Base-by-base conservation (phyloP, 2,329 filamentous ascomycete species). In the Ophiostoma angusticollis region DNA sequence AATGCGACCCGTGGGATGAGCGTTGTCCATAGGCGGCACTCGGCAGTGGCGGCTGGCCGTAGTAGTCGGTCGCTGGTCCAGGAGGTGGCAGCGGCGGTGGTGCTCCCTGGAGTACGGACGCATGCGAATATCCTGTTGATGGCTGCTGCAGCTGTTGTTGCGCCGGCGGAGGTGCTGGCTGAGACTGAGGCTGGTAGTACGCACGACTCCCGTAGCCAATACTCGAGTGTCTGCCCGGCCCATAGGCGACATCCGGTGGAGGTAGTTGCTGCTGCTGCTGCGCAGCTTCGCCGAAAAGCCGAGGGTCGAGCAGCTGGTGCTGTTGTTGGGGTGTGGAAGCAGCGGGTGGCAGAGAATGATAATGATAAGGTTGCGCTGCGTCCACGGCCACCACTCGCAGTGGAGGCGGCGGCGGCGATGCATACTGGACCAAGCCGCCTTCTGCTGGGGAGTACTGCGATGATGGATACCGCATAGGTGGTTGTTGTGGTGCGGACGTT, bases 201-300 rank as follows among this genome's bases (percentile, higher is more conserved):
- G 18, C 18, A 3, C 32, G 28, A 13, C 9, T 12, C 3, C 28
- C 13, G 19, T 40, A 40, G 22, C 34, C 27, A 23, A 16, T 40
- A 38, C 19, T 35, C 14, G 11, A 31, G 5, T 27, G 29, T 19
- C 37, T 33, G 13, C 16, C 17, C 4, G 36, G 19, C 18, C 7
- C 21, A 9, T 16, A 23, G 19, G 18, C 21, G 9, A 12, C 13
- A 9, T 16, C 31, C 22, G 27, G 31, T 22, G 27, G 31, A 8
- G 31, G 40, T 17, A 28, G 28, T 19, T 19, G 23, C 9, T 43
- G 39, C 30, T 42, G 38, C 19, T 37, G 31, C 17, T 35, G 31
- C 8, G 31, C 30, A 2, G 40, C 22, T 16, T 47, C 48, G 13
- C 48, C 42, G 23, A 50, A 49, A 5, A 49, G 42, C 3, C 47